Conservation (phyloP, 257 asterid genomes). For the Solanum pimpinellifolium region DNA sequence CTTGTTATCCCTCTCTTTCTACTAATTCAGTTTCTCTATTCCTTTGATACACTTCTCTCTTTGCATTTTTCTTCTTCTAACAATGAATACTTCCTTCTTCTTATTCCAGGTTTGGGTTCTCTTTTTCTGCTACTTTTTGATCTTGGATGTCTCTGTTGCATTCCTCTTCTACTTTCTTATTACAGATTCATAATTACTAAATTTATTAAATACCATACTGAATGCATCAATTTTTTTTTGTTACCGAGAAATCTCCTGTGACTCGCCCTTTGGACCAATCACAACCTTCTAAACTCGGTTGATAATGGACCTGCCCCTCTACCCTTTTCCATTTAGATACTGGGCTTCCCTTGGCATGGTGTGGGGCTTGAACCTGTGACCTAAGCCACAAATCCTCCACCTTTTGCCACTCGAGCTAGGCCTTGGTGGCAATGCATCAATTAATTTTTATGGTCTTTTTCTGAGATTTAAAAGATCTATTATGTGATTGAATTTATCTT, state of each 20-base stretch:
- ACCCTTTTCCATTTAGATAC: too few species aligned
- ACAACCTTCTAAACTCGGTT: too few species aligned
- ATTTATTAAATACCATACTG: not conserved
- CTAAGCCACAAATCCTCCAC: too few species aligned
- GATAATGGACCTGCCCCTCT: too few species aligned
- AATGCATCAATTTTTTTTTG: not conserved
- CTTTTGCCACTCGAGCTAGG: too few species aligned
- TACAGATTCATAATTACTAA: not conserved
- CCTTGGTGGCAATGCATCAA: too few species aligned
- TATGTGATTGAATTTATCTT: not conserved
- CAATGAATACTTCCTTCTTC: not conserved
- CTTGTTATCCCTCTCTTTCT: not conserved
- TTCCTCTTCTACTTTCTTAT: not conserved
- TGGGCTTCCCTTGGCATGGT: too few species aligned
- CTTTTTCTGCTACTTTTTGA: not conserved
- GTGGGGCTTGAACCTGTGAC: too few species aligned
- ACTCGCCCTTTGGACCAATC: too few species aligned
- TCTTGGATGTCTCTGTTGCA: not conserved
- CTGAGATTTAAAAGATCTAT: not conserved
- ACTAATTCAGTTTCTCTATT: not conserved
- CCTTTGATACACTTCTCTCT: not conserved
- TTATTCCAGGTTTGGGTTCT: not conserved
- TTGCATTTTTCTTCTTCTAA: not conserved
- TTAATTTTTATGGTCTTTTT: not conserved
- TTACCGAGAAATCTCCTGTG: too few species aligned